These are phyloP conservation scores for Aspergillus hancockii DNA, from an alignment of 495 filamentous ascomycete genomes.

Conservation along the genomic window DNA sequence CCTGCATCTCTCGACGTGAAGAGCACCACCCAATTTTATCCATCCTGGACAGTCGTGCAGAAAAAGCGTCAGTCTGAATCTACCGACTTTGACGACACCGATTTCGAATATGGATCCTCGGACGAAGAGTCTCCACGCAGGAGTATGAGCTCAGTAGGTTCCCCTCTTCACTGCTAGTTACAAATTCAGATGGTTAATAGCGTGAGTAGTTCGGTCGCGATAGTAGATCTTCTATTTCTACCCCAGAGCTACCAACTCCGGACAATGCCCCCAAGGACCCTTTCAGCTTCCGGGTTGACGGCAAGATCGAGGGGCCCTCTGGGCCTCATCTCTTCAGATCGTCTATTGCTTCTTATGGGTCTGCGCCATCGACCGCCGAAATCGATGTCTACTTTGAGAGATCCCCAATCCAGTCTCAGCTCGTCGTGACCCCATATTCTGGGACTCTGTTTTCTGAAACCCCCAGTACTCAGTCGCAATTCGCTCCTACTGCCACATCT, in stretches of 20 bases:
- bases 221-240: slow-evolving; percentile 18
- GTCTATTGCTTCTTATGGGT: slow-evolving; percentile 28
- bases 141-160: slow-evolving; percentile 34
- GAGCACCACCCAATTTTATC: slow-evolving; percentile 11
- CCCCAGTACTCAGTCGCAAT: background rate
- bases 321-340: slow-evolving; percentile 83
- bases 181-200: background rate
- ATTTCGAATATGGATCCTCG: slow-evolving; percentile 64
- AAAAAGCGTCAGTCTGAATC: slow-evolving; percentile 48
- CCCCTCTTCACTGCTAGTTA: background rate
- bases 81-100: slow-evolving; percentile 74
- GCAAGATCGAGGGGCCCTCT: slow-evolving; percentile 57
- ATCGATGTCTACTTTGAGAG: slow-evolving; percentile 64
- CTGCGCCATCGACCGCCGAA: slow-evolving; percentile 41
- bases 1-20: slow-evolving; percentile 17
- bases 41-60: slow-evolving; percentile 1
- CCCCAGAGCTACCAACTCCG: slow-evolving; percentile 20
- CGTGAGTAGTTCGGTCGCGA: slow-evolving; percentile 16
- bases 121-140: slow-evolving; percentile 55
- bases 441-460: slow-evolving; percentile 9
- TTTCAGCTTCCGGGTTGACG: slow-evolving; percentile 42
- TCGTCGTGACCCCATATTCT: background rate
- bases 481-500: background rate
- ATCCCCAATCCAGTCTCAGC: slow-evolving; percentile 52
- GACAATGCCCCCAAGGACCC: slow-evolving; percentile 12